These are phyloP conservation scores for Papilionanthe hybrid DNA, from an alignment of 116 monocot species.

Conservation along the genomic window DNA sequence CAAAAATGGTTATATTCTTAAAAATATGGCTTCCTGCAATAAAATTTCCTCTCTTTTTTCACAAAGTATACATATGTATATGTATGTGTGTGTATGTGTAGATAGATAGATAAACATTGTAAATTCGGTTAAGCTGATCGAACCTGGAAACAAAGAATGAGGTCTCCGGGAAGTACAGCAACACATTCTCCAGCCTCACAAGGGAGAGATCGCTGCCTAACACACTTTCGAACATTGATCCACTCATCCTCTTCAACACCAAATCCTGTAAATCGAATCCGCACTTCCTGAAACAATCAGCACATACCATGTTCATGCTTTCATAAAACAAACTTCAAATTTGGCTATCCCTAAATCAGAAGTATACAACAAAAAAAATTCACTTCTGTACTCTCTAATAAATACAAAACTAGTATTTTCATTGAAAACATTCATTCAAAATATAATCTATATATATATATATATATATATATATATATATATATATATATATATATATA, in stretches of 20 bases:
- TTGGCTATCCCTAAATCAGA: neutral
- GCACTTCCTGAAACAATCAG: slow-evolving; percentile 62
- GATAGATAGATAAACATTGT: neutral
- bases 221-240: slow-evolving; percentile 70
- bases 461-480: too few species aligned
- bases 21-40: neutral
- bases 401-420: neutral
- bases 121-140: neutral
- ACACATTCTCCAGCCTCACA: slow-evolving; percentile 86
- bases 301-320: neutral
- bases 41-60: neutral
- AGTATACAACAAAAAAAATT: too few species aligned
- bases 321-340: neutral
- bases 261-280: slow-evolving; percentile 77
- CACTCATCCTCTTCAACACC: slow-evolving; percentile 93
- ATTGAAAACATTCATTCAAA: neutral
- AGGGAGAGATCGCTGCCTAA: slow-evolving; percentile 88
- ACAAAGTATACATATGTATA: neutral
- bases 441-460: neutral
- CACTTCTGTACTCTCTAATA: neutral
- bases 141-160: slow-evolving; percentile 94
- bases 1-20: neutral
- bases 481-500: neutral
- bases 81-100: too few species aligned
- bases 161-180: slow-evolving; percentile 75